Evolutionary conservation across 768 basidiomycete genomes (phyloP), one percentile per base, ranked within the genome.

Genomic region (Lentinula boryana): DNA sequence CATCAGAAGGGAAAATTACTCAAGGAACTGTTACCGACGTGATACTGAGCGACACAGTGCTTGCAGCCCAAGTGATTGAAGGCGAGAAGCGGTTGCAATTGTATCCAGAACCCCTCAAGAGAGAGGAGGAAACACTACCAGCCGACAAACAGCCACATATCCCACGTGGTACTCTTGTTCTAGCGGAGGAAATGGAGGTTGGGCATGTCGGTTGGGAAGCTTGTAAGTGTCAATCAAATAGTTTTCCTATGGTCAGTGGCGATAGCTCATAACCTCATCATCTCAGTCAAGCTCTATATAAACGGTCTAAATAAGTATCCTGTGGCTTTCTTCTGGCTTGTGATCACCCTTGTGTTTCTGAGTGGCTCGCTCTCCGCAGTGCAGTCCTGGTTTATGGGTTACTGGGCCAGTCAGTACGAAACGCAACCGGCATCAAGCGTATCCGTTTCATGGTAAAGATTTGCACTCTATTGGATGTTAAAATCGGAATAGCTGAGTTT

Each of bases 181-280:
- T 80, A 4, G 76, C 72, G 1, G 82, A 83, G 64, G 82, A 83
- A 61, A 70, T 80, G 16, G 71, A 70, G 0, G 70, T 72, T 35
- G 82, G 82, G 0, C 76, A 73, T 49, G 76, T 83, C 10, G 72
- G 78, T 21, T 79, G 78, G 73, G 16, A 66, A 9, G 68, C 74
- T 10, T 62, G 70, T 63, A 66, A 46, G 67, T 27, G 27, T 63
- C 64, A 8, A 8, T 48, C 8, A 9, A 12, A 27, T 43, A 15
- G 10, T 27, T 4, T 23, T n/a, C 8, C 5, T 43, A 27, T 51
- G 13, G 13, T 65, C 51, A 36, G 3, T 10, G 12, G 9, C 12
- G 13, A 18, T 35, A 8, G 10, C 15, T 32, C 31, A 48, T 32
- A 12, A n/a, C 8, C 7, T 18, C 31, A 1, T 52, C 18, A 61